Evolutionary conservation across 2,329 filamentous ascomycete species (phyloP).

Genomic region (Diaporthe australafricana): DNA sequence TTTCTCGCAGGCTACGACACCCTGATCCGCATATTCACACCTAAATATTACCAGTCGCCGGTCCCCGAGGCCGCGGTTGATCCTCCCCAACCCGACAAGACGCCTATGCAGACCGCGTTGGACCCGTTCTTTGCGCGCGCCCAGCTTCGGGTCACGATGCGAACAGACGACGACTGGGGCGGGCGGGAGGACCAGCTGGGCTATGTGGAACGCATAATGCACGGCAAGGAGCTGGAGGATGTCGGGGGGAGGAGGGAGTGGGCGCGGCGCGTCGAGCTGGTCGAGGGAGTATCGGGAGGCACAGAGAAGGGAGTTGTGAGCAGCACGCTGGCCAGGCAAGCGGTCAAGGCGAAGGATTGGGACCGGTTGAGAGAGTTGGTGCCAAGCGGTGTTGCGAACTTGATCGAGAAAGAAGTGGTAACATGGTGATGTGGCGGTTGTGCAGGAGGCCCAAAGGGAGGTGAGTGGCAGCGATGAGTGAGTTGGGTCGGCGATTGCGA

Average conservation of each 20-base stretch:
- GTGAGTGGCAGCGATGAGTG: background rate
- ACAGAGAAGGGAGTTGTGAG: conserved; percentile 56
- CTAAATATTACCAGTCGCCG: conserved; percentile 74
- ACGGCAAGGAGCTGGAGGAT: conserved; percentile 56
- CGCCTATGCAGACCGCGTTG: conserved; percentile 66
- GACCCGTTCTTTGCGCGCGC: conserved; percentile 73
- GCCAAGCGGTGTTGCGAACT: conserved; percentile 65
- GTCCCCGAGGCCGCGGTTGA: conserved; percentile 17
- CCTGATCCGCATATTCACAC: conserved; percentile 76
- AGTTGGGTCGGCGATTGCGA: no score
- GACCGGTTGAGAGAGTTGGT: conserved; percentile 64
- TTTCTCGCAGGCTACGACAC: conserved; percentile 84
- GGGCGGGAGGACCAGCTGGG: conserved; percentile 62
- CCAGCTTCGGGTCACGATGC: conserved; percentile 71
- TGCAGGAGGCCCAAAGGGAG: background rate
- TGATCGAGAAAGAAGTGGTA: conserved; percentile 66
- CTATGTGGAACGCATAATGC: conserved; percentile 64
- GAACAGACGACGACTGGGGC: conserved; percentile 72
- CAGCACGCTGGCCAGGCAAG: conserved; percentile 72
- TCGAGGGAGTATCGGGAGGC: conserved; percentile 58
- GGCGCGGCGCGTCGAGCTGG: conserved; percentile 70
- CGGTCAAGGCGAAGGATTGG: conserved; percentile 61
- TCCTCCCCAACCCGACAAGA: conserved; percentile 23
- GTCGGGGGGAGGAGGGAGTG: conserved; percentile 69
- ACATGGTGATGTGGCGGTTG: conserved; percentile 47